Base-by-base conservation (phyloP, 257 asterid genomes). In the Solanum etuberosum region DNA sequence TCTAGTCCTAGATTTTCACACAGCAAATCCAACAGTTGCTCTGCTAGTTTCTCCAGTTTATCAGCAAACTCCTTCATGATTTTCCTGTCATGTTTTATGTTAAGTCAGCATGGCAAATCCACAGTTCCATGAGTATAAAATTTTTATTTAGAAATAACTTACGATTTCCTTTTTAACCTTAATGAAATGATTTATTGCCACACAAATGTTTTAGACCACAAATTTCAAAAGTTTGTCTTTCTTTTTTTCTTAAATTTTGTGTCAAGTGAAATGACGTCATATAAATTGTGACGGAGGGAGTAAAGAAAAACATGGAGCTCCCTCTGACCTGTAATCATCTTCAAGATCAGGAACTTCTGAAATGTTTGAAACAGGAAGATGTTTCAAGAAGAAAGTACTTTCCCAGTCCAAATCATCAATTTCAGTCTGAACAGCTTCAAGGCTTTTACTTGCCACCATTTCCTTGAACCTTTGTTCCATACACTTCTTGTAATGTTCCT, bases 1-100 rank as follows among this genome's bases (percentile, higher is more conserved):
- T 93, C 98, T n/a, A 94, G 89, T 23, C 98, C 98, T 87, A 94
- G 98, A 63, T 94, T 94, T 89, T 94, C 98, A 68, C 96, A 94
- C 0, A 94, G 71, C 92, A 93, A 91, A 84, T 94, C 98, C 85
- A 94, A 88, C 29, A 94, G 92, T 13, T 86, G 61, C 89, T 94
- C 98, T 0, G 98, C 98, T 29, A 93, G 88, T 84, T 92, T 92
- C 92, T 94, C 98, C 7, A 94, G 89, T 40, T 92, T 78, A 70
- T 38, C 32, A 3, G 95, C 96, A 90, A 94, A 94, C 57, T 92
- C 95, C 92, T 88, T 94, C 96, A 94, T 92, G 8, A 88, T 87
- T 68, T 90, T 92, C 93, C 98, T 94, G 94, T 78, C 67, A 61
- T 57, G 43, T 48, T 80, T 29, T 6, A 48, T 48, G 68, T 18